Base-by-base conservation (phyloP, 208 protist species). In the Histomonas meleagridis region DNA sequence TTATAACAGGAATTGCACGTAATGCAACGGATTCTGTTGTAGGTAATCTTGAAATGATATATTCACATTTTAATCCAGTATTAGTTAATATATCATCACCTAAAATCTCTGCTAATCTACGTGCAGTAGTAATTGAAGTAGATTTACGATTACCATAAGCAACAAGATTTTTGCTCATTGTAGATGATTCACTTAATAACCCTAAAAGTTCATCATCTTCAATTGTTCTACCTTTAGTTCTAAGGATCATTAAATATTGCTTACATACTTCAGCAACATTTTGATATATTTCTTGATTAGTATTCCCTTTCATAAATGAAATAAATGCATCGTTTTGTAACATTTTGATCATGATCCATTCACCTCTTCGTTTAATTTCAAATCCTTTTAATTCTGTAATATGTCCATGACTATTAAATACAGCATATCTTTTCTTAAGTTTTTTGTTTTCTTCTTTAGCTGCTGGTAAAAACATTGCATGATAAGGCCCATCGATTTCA, bases 331-430 rank as follows among this genome's bases (percentile, higher is more conserved):
- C 90, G 0, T 95, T 95, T 94, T 99, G 98, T 94, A 99, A 99
- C 72, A 98, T 95, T 93, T 99, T 99, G 94, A 99, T 98, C 35
- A 99, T 94, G 94, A 98, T 96, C 48, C 99, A 95, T 95, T 99
- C 98, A n/a, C 99, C 99, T 92, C 98, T 95, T 55, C 99, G 96
- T 95, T 99, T 99, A n/a, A 99, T 93, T 95, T 99, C 99, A 93
- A 99, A 99, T 9, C 99, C 99, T 93, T 99, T 99, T 4, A 99
- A 95, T 94, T 99, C 99, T 21, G 97, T 97, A n/a, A 99, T 94
- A 46, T 93, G 91, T 38, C 97, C 97, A 92, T 99, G 95, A 0
- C 95, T 93, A 93, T 99, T 96, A 95, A 99, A 99, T 10, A 99
- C 99, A 48, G 98, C 98, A 95, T 99, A 99, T 53, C 94, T 93